Base-by-base conservation (phyloP, 2,329 filamentous ascomycete species). In the Diplodia mutila region DNA sequence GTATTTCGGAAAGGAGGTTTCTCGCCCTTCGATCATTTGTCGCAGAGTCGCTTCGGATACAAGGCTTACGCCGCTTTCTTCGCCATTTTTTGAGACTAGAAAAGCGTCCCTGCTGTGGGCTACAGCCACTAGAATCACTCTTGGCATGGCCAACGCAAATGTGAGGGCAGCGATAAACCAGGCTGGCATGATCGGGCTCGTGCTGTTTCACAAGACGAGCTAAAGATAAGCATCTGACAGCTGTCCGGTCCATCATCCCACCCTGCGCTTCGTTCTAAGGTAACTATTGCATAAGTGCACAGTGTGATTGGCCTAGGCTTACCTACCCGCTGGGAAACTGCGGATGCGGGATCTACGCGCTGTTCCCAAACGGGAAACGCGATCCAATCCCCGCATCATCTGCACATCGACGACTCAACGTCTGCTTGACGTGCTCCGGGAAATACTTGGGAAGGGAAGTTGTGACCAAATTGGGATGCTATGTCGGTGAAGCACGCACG, bases 301-400 rank as follows among this genome's bases (percentile, higher is more conserved):
- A 29, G 8, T 18, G 21, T 65, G 51, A 53, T 65, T 65, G 51
- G 51, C n/a, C 49, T 37, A 25, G 25, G 12, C 29, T 23, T 12
- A n/a, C 27, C 23, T 52, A 27, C 32, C 16, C n/a, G 32, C 42
- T 46, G 59, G 42, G 4, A 12, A 11, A 51, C 18, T 46, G 25
- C 39, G 46, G 39, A 64, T 39, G 32, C 34, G 61, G 59, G 42
- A 63, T 37, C 21, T 63, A 29, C 12, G 37, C 59, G 59, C 59
- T 63, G 34, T 52, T 16, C 65, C 65, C 16, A 61, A 67, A 67
- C 32, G 54, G 65, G 65, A 61, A 67, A 21, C 32, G 54, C 65
- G 23, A 67, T 67, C 65, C 54, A 67, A 61, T 67, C 65, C 65
- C 65, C 65, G 54, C 54, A 63, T 63, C 29, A 63, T 29, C 53